Conservation (phyloP, 306 rosid species). For the Abrus pulchellus region DNA sequence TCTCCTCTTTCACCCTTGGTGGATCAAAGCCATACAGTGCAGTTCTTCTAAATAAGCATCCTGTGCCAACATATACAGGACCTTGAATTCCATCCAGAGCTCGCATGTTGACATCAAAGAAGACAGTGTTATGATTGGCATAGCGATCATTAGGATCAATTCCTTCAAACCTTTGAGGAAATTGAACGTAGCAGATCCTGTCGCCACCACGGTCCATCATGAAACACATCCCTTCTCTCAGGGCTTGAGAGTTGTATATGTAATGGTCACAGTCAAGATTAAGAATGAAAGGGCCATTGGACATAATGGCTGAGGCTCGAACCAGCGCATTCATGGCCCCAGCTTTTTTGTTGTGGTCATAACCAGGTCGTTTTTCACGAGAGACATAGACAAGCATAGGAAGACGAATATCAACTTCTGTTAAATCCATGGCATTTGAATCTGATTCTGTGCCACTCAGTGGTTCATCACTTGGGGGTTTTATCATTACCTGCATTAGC, state of each 20-base stretch:
- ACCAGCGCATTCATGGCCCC: conserved; percentile 91
- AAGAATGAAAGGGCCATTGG: conserved; percentile 84
- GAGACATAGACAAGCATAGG: conserved; percentile 86
- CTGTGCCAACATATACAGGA: conserved; percentile 86
- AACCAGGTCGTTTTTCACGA: conserved; percentile 86
- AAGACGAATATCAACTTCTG: conserved; percentile 81
- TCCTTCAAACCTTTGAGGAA: conserved; percentile 91
- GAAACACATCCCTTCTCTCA: conserved; percentile 90
- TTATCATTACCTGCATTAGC: conserved; percentile 70
- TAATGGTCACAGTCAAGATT: conserved; percentile 88
- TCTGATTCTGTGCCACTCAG: conserved; percentile 58
- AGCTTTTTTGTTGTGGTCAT: conserved; percentile 90
- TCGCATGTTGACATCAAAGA: conserved; percentile 85
- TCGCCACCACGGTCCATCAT: conserved; percentile 92
- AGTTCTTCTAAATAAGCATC: conserved; percentile 76
- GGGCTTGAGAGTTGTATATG: conserved; percentile 71
- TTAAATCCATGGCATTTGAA: conserved; percentile 55
- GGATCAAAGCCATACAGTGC: conserved; percentile 89
- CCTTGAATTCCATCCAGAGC: conserved; percentile 90
- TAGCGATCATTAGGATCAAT: conserved; percentile 87
- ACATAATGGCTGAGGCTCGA: conserved; percentile 84
- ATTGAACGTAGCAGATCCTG: conserved; percentile 69
- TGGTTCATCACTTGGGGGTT: conserved; percentile 80
- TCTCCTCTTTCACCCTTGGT: conserved; percentile 52
- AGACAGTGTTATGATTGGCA: conserved; percentile 84